Evolutionary conservation across 2,329 filamentous ascomycete genomes (phyloP).

Genomic region (Amphichorda felina): DNA sequence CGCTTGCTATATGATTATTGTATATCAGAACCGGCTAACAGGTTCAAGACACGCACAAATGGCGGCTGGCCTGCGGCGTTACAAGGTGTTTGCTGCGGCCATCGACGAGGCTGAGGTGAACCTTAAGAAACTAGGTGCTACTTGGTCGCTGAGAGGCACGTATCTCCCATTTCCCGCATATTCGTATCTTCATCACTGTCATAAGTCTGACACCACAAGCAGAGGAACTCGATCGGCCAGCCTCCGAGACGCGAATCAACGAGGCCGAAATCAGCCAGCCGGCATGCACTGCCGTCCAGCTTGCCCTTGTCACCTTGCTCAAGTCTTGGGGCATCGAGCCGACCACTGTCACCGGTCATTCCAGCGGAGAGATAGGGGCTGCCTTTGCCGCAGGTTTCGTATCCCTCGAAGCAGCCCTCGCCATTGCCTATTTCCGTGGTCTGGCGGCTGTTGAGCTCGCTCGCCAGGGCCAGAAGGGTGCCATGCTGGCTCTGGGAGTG

Average conservation of each 20-base stretch:
- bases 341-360: constrained; percentile 22
- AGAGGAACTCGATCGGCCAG: constrained; percentile 4
- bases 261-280: constrained; percentile 20
- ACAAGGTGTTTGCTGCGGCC: constrained; percentile 6
- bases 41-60: constrained; percentile 6
- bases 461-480: constrained; percentile 7
- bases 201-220: no score
- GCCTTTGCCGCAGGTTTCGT: constrained; percentile 22
- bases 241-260: constrained; percentile 20
- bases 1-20: not conserved
- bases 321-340: constrained; percentile 15
- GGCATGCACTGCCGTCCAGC: constrained; percentile 5
- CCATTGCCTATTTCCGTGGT: constrained; percentile 26
- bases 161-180: not conserved
- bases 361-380: constrained; percentile 25
- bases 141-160: constrained; percentile 5
- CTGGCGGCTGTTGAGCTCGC: constrained; percentile 5
- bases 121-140: constrained; percentile 18
- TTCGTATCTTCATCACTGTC: constrained; percentile 5
- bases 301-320: constrained; percentile 22
- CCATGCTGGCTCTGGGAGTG: constrained; percentile 26
- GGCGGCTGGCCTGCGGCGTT: constrained; percentile 10
- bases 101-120: constrained; percentile 15
- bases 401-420: constrained; percentile 20
- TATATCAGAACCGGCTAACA: no score